phyloP scores from a whole-genome alignment of 768 basidiomycete species.

The Rhodosporidiobolus odoratus region DNA sequence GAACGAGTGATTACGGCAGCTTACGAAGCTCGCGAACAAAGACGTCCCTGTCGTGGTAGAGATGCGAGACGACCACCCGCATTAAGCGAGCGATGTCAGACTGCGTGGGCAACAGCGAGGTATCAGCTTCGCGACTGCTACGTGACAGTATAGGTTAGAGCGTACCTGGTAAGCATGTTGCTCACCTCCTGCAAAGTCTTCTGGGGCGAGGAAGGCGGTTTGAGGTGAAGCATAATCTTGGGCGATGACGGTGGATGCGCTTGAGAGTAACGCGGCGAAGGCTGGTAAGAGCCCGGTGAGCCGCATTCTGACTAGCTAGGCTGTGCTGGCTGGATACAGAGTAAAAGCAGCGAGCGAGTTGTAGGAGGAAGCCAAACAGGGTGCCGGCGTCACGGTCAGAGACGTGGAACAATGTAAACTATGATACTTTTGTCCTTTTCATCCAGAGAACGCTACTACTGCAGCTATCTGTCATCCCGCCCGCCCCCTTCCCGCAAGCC shows the following conservation, averaged over 20 bases:
- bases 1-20: constrained; percentile 32
- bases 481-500: background rate
- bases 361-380: too few relatives aligned
- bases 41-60: constrained; percentile 50
- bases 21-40: constrained; percentile 64
- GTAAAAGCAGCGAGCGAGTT: too few relatives aligned
- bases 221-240: background rate
- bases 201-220: constrained; percentile 24
- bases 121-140: too few relatives aligned
- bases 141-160: constrained; percentile 51
- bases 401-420: too few relatives aligned
- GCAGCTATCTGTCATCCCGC: background rate
- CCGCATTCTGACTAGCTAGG: background rate
- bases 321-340: background rate
- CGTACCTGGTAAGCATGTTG: constrained; percentile 37
- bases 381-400: too few relatives aligned
- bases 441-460: background rate
- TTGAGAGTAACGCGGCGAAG: background rate
- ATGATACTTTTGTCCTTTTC: background rate
- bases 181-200: constrained; percentile 25
- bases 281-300: background rate
- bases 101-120: constrained; percentile 52
- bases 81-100: constrained; percentile 49
- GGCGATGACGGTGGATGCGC: background rate
- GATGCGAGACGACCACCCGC: constrained; percentile 60